phyloP scores from a whole-genome alignment of 768 basidiomycete species.

The Tylopilus vinaceipallidus region DNA sequence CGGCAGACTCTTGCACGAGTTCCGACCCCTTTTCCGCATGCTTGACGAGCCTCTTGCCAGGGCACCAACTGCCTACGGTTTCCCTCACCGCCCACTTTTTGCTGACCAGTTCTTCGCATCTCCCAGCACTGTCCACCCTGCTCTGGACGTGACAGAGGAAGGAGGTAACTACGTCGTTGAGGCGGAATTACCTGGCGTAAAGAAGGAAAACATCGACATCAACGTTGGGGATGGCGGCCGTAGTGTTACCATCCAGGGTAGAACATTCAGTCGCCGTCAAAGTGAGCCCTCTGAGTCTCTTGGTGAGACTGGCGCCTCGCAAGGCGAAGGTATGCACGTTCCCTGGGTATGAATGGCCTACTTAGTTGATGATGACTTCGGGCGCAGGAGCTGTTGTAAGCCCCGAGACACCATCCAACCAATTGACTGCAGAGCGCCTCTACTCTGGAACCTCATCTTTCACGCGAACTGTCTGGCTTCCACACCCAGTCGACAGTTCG shows the following conservation, averaged over 20 bases:
- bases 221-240: constrained; percentile 67
- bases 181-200: constrained; percentile 76
- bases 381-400: constrained; percentile 16
- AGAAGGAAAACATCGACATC: constrained; percentile 72
- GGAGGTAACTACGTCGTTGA: constrained; percentile 65
- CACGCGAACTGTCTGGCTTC: constrained; percentile 70
- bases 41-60: constrained; percentile 67
- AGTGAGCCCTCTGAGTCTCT: constrained; percentile 22
- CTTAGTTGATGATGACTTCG: not conserved
- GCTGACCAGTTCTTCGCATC: constrained; percentile 50
- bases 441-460: constrained; percentile 56
- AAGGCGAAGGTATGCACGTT: constrained; percentile 30
- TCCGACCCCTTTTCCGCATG: constrained; percentile 73
- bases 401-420: constrained; percentile 34
- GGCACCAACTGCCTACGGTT: constrained; percentile 20
- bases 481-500: constrained; percentile 55
- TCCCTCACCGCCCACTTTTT: constrained; percentile 38
- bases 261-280: constrained; percentile 34
- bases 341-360: not conserved
- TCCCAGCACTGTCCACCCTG: constrained; percentile 42
- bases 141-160: constrained; percentile 67
- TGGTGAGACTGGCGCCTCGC: constrained; percentile 6
- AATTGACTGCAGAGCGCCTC: constrained; percentile 59
- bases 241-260: constrained; percentile 73
- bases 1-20: constrained; percentile 63